phyloP scores from a whole-genome alignment of 2,329 filamentous ascomycete species.

The Hortaea sp. region DNA sequence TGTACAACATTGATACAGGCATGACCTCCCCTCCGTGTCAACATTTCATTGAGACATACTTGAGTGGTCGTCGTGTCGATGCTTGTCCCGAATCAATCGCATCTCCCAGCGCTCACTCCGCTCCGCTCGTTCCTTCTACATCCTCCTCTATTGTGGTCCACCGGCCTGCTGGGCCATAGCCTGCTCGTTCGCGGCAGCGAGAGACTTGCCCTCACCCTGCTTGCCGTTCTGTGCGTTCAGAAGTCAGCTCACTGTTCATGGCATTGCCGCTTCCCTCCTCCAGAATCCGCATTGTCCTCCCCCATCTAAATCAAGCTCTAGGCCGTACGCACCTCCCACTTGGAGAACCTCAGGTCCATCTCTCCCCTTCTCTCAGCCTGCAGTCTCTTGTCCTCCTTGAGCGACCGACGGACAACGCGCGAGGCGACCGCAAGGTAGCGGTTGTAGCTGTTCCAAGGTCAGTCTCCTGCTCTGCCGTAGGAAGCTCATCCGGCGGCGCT shows the following conservation, averaged over 20 bases:
- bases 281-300: neutral
- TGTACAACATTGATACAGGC: neutral
- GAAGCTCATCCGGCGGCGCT: too few relatives aligned
- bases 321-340: slow-evolving; percentile 74
- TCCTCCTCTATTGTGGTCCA: slow-evolving; percentile 12
- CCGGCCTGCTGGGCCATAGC: slow-evolving; percentile 36
- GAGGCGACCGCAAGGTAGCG: slow-evolving; percentile 94
- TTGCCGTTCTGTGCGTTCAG: slow-evolving; percentile 61
- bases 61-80: too few relatives aligned
- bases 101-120: too few relatives aligned
- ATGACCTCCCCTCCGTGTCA: neutral
- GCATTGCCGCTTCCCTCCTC: neutral
- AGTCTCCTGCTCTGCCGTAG: slow-evolving; percentile 1
- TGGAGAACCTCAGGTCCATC: slow-evolving; percentile 80
- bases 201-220: slow-evolving; percentile 73
- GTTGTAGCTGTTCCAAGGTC: slow-evolving; percentile 70
- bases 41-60: too few relatives aligned
- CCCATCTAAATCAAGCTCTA: neutral
- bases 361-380: slow-evolving; percentile 80
- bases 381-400: slow-evolving; percentile 91
- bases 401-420: slow-evolving; percentile 86
- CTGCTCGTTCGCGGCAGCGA: slow-evolving; percentile 48
- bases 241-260: neutral
- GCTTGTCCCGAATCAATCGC: too few relatives aligned
- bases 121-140: neutral